Percentiles rank a stretch among this genome's conserved stretches.
phyloP scores from a whole-genome alignment of 768 basidiomycete species.

The Boletus rubropictus region DNA sequence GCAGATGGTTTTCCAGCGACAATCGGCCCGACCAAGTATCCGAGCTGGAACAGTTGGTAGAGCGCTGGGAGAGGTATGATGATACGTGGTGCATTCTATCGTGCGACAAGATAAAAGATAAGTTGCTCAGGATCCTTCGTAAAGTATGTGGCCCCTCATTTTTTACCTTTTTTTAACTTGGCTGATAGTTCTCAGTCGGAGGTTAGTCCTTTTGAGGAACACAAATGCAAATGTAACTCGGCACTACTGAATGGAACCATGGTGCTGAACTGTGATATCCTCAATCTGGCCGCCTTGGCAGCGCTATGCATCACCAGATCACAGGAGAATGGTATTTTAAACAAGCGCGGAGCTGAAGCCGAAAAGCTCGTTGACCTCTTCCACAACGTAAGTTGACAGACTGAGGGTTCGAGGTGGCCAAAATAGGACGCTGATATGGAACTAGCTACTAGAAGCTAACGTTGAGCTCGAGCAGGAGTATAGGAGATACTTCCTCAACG shows the following conservation, averaged over 20 bases:
- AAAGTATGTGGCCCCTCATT: constrained; percentile 5
- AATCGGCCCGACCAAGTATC: constrained; percentile 7
- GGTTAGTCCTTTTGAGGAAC: constrained; percentile 4
- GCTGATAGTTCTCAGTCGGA: constrained; percentile 13
- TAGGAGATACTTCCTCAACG: constrained; percentile 13
- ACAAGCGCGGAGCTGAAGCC: background rate
- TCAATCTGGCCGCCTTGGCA: constrained; percentile 15
- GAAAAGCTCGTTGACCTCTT: constrained; percentile 20
- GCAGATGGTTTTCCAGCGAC: constrained; percentile 5
- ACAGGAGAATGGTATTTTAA: constrained; percentile 3
- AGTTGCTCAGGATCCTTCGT: constrained; percentile 13
- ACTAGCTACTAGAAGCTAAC: constrained; percentile 20
- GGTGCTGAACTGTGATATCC: constrained; percentile 18
- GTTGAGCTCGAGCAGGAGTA: constrained; percentile 15
- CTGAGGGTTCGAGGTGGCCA: background rate
- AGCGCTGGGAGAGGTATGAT: constrained; percentile 4
- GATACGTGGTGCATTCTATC: constrained; percentile 11
- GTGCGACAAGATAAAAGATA: constrained; percentile 9
- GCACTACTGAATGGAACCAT: constrained; percentile 13
- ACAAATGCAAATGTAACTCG: constrained; percentile 26
- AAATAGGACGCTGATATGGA: constrained; percentile 1
- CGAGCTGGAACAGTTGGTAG: constrained; percentile 7
- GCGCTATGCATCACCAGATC: constrained; percentile 10
- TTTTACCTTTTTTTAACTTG: background rate
- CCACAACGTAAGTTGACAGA: constrained; percentile 17